Percentiles rank a stretch among this genome's conserved stretches.
Evolutionary conservation across 2,329 filamentous ascomycete genomes (phyloP).

Genomic region (Hypoxylon sp.): DNA sequence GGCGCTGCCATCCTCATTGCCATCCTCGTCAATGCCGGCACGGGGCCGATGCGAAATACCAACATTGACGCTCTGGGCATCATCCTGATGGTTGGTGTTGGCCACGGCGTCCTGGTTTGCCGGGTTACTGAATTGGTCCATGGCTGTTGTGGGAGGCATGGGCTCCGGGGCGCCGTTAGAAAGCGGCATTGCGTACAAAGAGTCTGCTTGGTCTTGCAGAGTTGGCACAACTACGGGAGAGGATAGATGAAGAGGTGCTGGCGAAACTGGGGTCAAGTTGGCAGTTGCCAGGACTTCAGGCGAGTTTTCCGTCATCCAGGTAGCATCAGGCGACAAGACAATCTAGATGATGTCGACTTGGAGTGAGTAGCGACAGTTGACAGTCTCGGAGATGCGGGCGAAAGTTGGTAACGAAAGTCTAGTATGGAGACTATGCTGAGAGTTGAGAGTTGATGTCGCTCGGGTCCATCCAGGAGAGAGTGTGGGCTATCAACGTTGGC

Average conservation of each 20-base stretch:
- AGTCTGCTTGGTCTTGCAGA: conserved; percentile 68
- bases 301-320: conserved; percentile 64
- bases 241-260: conserved; percentile 63
- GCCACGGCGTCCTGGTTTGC: conserved; percentile 26
- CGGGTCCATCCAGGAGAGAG: conserved; percentile 5
- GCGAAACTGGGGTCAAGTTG: conserved; percentile 67
- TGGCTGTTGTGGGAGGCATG: conserved; percentile 27
- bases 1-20: conserved; percentile 37
- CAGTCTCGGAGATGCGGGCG: conserved; percentile 5
- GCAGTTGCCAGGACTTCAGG: conserved; percentile 67
- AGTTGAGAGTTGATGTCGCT: not conserved
- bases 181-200: conserved; percentile 62
- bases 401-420: conserved; percentile 1
- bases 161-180: conserved; percentile 49
- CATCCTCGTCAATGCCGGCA: conserved; percentile 54
- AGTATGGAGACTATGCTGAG: not conserved
- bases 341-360: conserved; percentile 14
- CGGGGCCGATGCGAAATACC: conserved; percentile 9
- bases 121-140: not conserved
- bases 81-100: conserved; percentile 16
- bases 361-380: not conserved
- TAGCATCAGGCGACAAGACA: conserved; percentile 18
- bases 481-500: conserved; percentile 15
- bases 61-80: conserved; percentile 2
- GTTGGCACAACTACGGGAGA: conserved; percentile 64